Percentiles rank a stretch among this genome's conserved stretches.
phyloP scores from a whole-genome alignment of 495 filamentous ascomycete species.

The Hypoxylon lenormandii region DNA sequence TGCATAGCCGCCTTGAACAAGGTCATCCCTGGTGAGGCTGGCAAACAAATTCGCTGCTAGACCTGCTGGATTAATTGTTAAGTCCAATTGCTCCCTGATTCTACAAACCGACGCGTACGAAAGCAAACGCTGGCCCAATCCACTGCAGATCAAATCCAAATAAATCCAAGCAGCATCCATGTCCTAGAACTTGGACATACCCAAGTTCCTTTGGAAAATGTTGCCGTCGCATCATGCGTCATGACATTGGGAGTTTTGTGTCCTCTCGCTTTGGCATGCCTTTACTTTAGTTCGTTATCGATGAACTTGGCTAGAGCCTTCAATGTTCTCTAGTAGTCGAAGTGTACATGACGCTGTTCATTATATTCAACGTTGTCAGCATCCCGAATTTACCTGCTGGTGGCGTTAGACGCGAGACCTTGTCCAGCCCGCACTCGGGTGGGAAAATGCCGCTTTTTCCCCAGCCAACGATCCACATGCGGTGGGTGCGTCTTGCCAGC shows the following conservation, averaged over 20 bases:
- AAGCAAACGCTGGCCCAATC: constrained; percentile 7
- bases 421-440: constrained; percentile 18
- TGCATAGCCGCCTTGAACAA: constrained; percentile 27
- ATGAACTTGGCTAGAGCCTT: too few relatives aligned
- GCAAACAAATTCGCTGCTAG: constrained; percentile 29
- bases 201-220: too few relatives aligned
- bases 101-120: background rate
- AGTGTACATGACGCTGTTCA: too few relatives aligned
- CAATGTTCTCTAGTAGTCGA: too few relatives aligned
- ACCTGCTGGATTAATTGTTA: constrained; percentile 8
- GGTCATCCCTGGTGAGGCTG: constrained; percentile 18
- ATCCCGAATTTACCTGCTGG: too few relatives aligned
- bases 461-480: constrained; percentile 23
- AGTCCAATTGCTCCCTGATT: background rate
- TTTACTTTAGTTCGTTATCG: too few relatives aligned
- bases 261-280: too few relatives aligned
- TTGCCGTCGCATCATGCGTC: too few relatives aligned
- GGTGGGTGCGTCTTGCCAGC: background rate
- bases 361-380: too few relatives aligned
- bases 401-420: constrained; percentile 4
- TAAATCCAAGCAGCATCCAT: background rate
- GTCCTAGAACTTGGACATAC: too few relatives aligned
- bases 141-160: background rate
- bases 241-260: too few relatives aligned
- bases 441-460: constrained; percentile 14